phyloP scores from a whole-genome alignment of 495 filamentous ascomycete species.

The Neurospora sp. region DNA sequence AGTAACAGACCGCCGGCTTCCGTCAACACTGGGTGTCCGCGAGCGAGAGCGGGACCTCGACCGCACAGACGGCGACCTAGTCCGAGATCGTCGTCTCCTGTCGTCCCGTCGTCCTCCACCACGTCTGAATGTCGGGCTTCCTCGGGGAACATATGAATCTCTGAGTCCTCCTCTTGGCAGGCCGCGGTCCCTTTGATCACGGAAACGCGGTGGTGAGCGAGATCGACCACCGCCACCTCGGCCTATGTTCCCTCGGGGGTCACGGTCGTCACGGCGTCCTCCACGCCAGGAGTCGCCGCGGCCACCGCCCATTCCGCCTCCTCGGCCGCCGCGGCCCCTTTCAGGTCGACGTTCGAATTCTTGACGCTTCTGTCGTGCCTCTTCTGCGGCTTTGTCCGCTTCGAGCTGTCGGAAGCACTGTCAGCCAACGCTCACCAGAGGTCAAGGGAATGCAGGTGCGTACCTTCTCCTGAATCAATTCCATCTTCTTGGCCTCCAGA shows the following conservation, averaged over 20 bases:
- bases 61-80: conserved; percentile 18
- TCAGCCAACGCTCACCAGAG: conserved; percentile 5
- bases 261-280: conserved; percentile 38
- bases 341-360: conserved; percentile 46
- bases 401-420: conserved; percentile 49
- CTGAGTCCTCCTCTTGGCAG: conserved; percentile 10
- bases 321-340: conserved; percentile 49
- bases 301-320: conserved; percentile 37
- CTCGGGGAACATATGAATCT: conserved; percentile 24
- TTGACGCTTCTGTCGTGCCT: conserved; percentile 52
- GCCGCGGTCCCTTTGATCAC: conserved; percentile 19
- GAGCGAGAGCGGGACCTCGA: conserved; percentile 24
- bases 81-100: conserved; percentile 23
- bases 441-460: not conserved
- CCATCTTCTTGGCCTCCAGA: conserved; percentile 88
- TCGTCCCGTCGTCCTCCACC: conserved; percentile 18
- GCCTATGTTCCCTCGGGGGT: conserved; percentile 16
- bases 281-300: conserved; percentile 25
- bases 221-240: conserved; percentile 40
- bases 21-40: conserved; percentile 16
- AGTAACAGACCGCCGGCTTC: conserved; percentile 21
- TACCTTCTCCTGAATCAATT: conserved; percentile 90
- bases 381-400: conserved; percentile 72
- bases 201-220: conserved; percentile 49
- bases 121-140: conserved; percentile 12